These are phyloP conservation scores for Debaryomyces udenii DNA, from an alignment of 1,139 yeast species.

Conservation along the genomic window DNA sequence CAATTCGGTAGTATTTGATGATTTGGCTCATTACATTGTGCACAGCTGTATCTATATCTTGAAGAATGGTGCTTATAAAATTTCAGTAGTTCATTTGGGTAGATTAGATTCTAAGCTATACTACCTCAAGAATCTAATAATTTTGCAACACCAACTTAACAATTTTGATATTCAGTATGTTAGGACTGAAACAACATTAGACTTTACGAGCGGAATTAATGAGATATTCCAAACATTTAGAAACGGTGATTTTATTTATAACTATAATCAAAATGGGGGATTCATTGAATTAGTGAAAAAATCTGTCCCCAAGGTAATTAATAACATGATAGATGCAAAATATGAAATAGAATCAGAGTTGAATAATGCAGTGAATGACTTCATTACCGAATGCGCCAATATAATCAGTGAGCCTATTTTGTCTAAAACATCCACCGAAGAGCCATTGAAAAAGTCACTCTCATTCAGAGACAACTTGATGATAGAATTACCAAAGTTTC, in stretches of 20 bases:
- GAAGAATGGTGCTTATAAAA: conserved; percentile 54
- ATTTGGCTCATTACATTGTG: conserved; percentile 83
- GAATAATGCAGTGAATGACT: conserved; percentile 67
- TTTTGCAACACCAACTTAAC: conserved; percentile 70
- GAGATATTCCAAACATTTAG: conserved; percentile 55
- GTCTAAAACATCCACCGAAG: conserved; percentile 24
- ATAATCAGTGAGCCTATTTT: conserved; percentile 38
- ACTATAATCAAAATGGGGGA: conserved; percentile 40
- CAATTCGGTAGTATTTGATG: conserved; percentile 79
- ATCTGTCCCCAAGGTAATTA: conserved; percentile 80
- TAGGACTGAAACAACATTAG: conserved; percentile 72
- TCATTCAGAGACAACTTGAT: conserved; percentile 54
- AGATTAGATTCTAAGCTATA: conserved; percentile 65
- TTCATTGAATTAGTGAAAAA: conserved; percentile 64
- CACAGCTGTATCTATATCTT: conserved; percentile 70
- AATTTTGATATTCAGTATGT: conserved; percentile 81
- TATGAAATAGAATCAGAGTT: conserved; percentile 74
- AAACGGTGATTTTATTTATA: conserved; percentile 36
- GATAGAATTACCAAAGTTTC: conserved; percentile 57
- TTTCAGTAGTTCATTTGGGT: conserved; percentile 40
- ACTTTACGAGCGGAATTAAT: conserved; percentile 71
- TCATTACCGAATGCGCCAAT: conserved; percentile 47
- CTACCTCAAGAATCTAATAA: conserved; percentile 69
- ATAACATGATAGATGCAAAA: conserved; percentile 84
- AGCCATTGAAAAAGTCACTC: conserved; percentile 30